Evolutionary conservation across 495 filamentous ascomycete species (phyloP).

Genomic region (Achaetomiella virescens): DNA sequence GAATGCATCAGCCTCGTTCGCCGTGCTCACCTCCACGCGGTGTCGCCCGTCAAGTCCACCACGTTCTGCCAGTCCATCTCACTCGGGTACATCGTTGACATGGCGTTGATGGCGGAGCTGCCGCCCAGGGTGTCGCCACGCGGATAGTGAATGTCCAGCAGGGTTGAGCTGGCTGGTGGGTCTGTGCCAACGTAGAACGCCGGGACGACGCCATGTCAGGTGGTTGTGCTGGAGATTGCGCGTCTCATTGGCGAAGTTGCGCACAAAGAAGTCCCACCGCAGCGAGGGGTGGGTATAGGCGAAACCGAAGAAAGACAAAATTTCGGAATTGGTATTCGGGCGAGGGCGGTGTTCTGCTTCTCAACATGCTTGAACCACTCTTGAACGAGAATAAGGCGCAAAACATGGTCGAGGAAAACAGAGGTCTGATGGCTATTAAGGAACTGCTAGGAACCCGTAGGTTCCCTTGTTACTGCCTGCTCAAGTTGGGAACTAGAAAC

Average conservation of each 20-base stretch:
- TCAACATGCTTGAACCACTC: too few species aligned
- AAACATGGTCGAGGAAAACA: too few species aligned
- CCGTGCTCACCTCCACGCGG: slow-evolving; percentile 26
- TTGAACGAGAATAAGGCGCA: too few species aligned
- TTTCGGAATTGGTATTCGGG: slow-evolving; percentile 3
- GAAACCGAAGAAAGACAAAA: slow-evolving; percentile 12
- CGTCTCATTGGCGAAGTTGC: slow-evolving; percentile 30
- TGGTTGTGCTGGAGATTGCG: slow-evolving; percentile 31
- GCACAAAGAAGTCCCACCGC: slow-evolving; percentile 36
- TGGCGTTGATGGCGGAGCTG: slow-evolving; percentile 34
- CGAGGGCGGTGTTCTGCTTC: too few species aligned
- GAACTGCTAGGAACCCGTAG: too few species aligned
- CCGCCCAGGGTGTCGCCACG: slow-evolving; percentile 33
- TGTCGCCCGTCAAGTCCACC: slow-evolving; percentile 31
- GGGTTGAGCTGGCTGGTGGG: slow-evolving; percentile 26
- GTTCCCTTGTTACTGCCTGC: too few species aligned
- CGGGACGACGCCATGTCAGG: slow-evolving; percentile 29
- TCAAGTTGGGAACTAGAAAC: too few species aligned
- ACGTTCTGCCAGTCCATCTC: slow-evolving; percentile 34
- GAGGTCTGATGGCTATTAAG: too few species aligned
- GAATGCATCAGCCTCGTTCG: neutral
- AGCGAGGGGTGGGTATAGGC: slow-evolving; percentile 30
- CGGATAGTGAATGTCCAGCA: slow-evolving; percentile 33
- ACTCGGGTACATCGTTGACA: slow-evolving; percentile 30
- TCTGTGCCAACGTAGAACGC: slow-evolving; percentile 34